Evolutionary conservation across 345 rosid genomes (phyloP).

Genomic region (Rhizophora mangle): DNA sequence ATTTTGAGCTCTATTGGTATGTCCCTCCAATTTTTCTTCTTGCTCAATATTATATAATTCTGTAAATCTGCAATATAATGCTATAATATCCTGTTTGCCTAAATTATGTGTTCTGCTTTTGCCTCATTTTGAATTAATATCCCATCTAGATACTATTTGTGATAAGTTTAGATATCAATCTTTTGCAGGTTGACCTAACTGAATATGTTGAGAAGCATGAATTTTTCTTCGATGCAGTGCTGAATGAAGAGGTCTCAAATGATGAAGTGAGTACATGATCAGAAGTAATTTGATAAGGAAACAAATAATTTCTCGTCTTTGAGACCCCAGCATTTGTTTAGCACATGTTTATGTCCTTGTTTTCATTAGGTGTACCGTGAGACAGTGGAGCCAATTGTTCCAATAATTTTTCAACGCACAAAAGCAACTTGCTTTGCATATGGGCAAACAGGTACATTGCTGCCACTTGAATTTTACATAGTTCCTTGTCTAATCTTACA

Average conservation of each 20-base stretch:
- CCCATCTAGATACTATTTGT: constrained; percentile 1
- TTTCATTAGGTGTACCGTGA: constrained; percentile 70
- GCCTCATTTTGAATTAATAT: not conserved
- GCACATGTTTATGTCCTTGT: constrained; percentile 10
- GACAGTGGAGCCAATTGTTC: constrained; percentile 96
- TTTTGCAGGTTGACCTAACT: constrained; percentile 86
- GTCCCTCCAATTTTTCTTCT: not conserved
- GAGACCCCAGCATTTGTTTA: constrained; percentile 7
- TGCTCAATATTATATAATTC: not conserved
- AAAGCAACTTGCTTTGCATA: constrained; percentile 99
- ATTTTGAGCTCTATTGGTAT: not conserved
- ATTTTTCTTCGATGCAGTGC: constrained; percentile 90
- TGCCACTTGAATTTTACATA: constrained; percentile 1
- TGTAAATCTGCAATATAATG: not conserved
- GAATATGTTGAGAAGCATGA: constrained; percentile 93
- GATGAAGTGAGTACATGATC: constrained; percentile 65
- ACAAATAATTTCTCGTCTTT: not conserved
- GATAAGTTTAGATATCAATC: constrained; percentile 12
- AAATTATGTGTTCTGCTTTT: not conserved
- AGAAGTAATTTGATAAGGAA: not conserved
- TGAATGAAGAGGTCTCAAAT: constrained; percentile 95
- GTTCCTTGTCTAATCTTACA: not conserved
- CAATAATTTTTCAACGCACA: constrained; percentile 83
- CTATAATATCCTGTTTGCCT: not conserved
- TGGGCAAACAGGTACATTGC: constrained; percentile 83